Conservation (phyloP, 768 basidiomycete species). For the Rhodotorula sphaerocarpa region DNA sequence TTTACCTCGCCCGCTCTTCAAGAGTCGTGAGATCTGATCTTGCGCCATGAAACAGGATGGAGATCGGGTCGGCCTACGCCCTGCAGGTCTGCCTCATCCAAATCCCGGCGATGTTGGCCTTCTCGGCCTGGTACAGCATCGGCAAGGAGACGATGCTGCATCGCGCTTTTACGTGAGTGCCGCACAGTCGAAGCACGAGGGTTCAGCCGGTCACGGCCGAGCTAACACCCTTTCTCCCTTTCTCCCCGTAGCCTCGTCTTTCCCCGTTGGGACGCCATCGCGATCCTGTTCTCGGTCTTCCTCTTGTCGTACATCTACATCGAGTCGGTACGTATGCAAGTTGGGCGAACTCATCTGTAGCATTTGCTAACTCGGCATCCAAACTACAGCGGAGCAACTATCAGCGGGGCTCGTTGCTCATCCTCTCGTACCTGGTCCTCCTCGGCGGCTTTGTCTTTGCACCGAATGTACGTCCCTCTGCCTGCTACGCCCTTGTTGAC, state of each 20-base stretch:
- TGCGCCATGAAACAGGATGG: constrained; percentile 60
- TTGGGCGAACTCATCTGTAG: too few relatives aligned
- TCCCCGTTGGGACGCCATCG: constrained; percentile 95
- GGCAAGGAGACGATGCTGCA: constrained; percentile 71
- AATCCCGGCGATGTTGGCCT: constrained; percentile 97
- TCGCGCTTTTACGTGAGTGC: constrained; percentile 88
- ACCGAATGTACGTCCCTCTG: neutral
- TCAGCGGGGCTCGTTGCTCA: constrained; percentile 89
- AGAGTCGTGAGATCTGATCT: neutral
- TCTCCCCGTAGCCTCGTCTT: constrained; percentile 77
- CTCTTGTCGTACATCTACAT: constrained; percentile 97
- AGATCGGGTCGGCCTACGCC: constrained; percentile 98
- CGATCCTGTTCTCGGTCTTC: constrained; percentile 91
- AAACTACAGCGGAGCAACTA: constrained; percentile 60
- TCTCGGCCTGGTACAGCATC: constrained; percentile 89
- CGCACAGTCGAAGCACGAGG: too few relatives aligned
- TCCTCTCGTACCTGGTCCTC: constrained; percentile 92
- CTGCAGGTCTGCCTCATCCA: constrained; percentile 95
- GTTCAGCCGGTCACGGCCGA: too few relatives aligned
- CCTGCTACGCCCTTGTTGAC: too few relatives aligned
- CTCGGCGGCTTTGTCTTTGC: constrained; percentile 62
- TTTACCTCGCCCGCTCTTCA: neutral
- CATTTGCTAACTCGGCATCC: too few relatives aligned
- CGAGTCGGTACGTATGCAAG: constrained; percentile 47
- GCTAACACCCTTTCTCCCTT: too few relatives aligned